Conservation (phyloP, 305 asterid species). For the Andrographis paniculata region DNA sequence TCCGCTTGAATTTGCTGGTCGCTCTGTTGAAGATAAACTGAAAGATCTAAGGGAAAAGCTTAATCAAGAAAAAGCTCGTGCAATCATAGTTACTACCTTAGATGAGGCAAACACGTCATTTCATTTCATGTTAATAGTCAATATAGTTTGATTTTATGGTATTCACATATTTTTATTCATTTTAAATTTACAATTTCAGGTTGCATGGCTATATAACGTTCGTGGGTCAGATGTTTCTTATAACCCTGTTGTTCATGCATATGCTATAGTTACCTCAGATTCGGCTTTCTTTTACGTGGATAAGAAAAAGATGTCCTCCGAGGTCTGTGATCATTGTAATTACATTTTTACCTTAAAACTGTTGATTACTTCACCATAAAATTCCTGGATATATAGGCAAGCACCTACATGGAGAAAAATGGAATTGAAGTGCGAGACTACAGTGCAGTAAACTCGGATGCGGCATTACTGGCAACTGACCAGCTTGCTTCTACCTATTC, state of each 20-base stretch:
- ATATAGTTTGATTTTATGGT: conserved; percentile 2
- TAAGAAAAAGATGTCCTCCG: conserved; percentile 60
- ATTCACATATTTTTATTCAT: conserved; percentile 6
- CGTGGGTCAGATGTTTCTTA: conserved; percentile 88
- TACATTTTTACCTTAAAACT: not conserved
- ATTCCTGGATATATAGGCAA: conserved; percentile 39
- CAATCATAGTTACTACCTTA: conserved; percentile 61
- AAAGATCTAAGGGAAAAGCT: conserved; percentile 77
- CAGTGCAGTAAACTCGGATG: conserved; percentile 58
- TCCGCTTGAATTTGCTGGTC: conserved; percentile 73
- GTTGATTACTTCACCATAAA: conserved; percentile 14
- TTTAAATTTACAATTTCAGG: conserved; percentile 35
- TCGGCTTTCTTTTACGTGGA: conserved; percentile 87
- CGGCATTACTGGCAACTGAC: conserved; percentile 59
- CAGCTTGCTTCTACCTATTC: conserved; percentile 41
- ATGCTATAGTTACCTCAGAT: conserved; percentile 62
- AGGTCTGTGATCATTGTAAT: conserved; percentile 39
- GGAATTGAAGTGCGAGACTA: conserved; percentile 70
- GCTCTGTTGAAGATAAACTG: conserved; percentile 73
- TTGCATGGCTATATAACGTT: conserved; percentile 84
- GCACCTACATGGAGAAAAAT: conserved; percentile 52
- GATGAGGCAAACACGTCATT: conserved; percentile 58
- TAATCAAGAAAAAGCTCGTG: conserved; percentile 53
- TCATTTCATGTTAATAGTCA: conserved; percentile 14
- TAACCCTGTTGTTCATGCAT: conserved; percentile 87